A percentile compares a stretch with the other conserved stretches of the same genome.
These are phyloP conservation scores for Dothiorella sarmentorum DNA, from an alignment of 2,329 filamentous ascomycete genomes.

Conservation along the genomic window DNA sequence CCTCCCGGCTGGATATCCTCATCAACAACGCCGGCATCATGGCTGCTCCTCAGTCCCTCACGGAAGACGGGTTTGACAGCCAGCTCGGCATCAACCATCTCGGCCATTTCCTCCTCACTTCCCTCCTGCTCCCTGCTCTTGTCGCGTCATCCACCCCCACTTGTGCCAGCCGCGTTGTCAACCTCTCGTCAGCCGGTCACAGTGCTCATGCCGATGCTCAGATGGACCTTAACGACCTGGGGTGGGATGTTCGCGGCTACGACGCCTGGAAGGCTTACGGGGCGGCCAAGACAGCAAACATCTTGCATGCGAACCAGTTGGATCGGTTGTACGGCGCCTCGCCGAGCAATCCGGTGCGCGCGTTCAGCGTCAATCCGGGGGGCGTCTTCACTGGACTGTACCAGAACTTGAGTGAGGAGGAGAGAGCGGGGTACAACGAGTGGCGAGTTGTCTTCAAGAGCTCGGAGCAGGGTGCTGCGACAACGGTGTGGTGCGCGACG, in stretches of 20 bases:
- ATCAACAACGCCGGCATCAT: constrained; percentile 40
- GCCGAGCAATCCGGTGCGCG: background rate
- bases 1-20: constrained; percentile 38
- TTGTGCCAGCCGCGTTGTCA: constrained; percentile 48
- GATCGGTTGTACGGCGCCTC: constrained; percentile 17
- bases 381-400: constrained; percentile 26
- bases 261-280: constrained; percentile 22
- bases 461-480: constrained; percentile 30
- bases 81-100: constrained; percentile 48
- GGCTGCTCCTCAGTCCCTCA: constrained; percentile 31
- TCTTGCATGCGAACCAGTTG: constrained; percentile 28
- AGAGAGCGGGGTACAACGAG: background rate
- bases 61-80: constrained; percentile 44
- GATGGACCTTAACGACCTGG: background rate
- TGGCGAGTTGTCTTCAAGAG: constrained; percentile 30
- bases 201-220: constrained; percentile 14
- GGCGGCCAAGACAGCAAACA: constrained; percentile 27
- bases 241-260: constrained; percentile 1
- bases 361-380: constrained; percentile 33
- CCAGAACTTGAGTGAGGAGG: background rate
- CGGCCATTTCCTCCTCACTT: constrained; percentile 44
- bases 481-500: constrained; percentile 31
- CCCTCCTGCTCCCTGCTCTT: constrained; percentile 38
- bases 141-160: constrained; percentile 27
- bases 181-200: constrained; percentile 45